Conservation (phyloP, 164 flowering plant genomes). For the Magnolia kwangsiensis region DNA sequence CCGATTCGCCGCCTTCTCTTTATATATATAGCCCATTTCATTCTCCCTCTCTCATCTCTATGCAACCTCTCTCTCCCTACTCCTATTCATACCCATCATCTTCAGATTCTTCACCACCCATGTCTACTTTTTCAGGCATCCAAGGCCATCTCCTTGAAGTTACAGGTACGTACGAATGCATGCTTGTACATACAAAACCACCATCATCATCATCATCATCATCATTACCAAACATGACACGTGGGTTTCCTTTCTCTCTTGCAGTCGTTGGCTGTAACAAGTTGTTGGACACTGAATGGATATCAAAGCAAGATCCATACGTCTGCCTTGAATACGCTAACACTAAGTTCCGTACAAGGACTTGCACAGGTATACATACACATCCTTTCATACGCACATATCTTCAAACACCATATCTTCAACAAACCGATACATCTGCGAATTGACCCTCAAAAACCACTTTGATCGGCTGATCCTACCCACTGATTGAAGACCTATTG, state of each 20-base stretch:
- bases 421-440: neutral
- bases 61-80: neutral
- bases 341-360: slow-evolving; percentile 65
- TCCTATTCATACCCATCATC: neutral
- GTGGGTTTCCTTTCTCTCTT: neutral
- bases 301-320: slow-evolving; percentile 92
- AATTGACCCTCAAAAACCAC: too few relatives aligned
- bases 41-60: neutral
- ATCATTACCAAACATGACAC: neutral
- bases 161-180: slow-evolving; percentile 45
- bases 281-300: slow-evolving; percentile 91
- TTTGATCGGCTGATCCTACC: too few relatives aligned
- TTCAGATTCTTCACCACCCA: slow-evolving; percentile 15
- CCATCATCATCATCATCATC: neutral
- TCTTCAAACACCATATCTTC: neutral
- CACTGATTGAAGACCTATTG: too few relatives aligned
- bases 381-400: neutral
- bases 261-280: slow-evolving; percentile 73
- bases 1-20: neutral
- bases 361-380: slow-evolving; percentile 61
- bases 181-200: too few relatives aligned
- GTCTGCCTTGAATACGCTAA: slow-evolving; percentile 77
- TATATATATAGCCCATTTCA: too few relatives aligned
- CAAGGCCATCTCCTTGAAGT: slow-evolving; percentile 85
- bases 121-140: slow-evolving; percentile 43